Evolutionary conservation across 2,329 filamentous ascomycete genomes (phyloP).

Genomic region (Aureobasidium musti): DNA sequence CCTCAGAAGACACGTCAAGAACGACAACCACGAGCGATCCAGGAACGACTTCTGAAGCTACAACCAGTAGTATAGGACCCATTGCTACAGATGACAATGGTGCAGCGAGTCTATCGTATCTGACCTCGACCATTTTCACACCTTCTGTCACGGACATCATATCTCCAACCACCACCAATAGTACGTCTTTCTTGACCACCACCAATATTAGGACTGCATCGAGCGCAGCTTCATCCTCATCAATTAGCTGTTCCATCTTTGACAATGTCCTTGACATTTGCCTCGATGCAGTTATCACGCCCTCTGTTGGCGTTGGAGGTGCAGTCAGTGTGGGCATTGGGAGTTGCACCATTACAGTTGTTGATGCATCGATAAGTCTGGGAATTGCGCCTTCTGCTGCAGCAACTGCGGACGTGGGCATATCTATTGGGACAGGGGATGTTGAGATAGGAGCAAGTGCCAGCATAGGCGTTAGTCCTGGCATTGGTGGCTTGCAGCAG

Average conservation of each 20-base stretch:
- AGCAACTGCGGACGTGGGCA: neutral
- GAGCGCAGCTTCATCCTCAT: neutral
- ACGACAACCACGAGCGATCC: neutral
- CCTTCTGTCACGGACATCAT: neutral
- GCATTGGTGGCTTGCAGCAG: neutral
- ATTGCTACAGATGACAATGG: neutral
- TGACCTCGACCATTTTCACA: neutral
- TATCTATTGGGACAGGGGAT: neutral
- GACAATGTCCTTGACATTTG: slow-evolving; percentile 11
- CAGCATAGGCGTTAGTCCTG: neutral
- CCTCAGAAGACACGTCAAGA: neutral
- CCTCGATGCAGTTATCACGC: neutral
- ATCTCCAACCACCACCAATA: no score
- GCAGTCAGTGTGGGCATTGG: neutral
- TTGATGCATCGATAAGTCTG: neutral
- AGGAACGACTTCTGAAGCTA: neutral
- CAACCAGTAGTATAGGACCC: neutral
- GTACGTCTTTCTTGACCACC: neutral
- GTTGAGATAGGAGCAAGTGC: slow-evolving; percentile 4
- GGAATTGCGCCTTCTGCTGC: neutral
- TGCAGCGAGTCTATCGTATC: no score
- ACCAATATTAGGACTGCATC: neutral
- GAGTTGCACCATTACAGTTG: neutral
- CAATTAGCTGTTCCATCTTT: neutral
- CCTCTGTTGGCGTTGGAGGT: neutral